phyloP scores from a whole-genome alignment of 352 stramenopile species.

The Pythium plurisporium region DNA sequence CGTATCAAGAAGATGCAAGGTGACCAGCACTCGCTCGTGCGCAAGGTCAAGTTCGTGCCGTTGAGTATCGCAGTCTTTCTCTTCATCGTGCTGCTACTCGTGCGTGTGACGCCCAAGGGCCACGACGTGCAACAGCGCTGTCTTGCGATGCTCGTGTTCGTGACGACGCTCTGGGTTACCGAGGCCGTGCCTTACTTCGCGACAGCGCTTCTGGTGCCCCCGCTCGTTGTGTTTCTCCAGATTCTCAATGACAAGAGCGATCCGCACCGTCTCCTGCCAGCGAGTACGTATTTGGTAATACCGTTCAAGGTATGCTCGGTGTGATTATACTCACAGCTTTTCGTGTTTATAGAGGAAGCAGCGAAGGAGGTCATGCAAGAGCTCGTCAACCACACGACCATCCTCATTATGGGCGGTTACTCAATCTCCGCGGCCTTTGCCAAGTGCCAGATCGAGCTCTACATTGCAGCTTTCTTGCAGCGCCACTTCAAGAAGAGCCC shows the following conservation, averaged over 20 bases:
- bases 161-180: constrained; percentile 89
- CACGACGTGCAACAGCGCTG: constrained; percentile 81
- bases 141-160: constrained; percentile 87
- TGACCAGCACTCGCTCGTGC: constrained; percentile 77
- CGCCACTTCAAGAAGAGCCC: constrained; percentile 86
- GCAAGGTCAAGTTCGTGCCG: constrained; percentile 82
- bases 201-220: constrained; percentile 85
- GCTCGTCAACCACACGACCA: constrained; percentile 91
- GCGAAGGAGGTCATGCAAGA: constrained; percentile 87
- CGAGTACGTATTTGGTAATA: constrained; percentile 40
- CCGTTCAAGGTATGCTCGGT: not conserved
- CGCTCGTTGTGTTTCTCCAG: constrained; percentile 84
- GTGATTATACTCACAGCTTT: not conserved
- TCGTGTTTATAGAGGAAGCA: constrained; percentile 43
- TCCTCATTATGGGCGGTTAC: constrained; percentile 91
- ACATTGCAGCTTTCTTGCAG: constrained; percentile 88
- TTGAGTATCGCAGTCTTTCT: constrained; percentile 65
- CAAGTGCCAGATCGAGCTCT: constrained; percentile 91
- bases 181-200: constrained; percentile 90
- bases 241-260: constrained; percentile 87
- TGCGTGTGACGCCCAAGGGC: constrained; percentile 72
- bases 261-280: constrained; percentile 56
- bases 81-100: constrained; percentile 67
- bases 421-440: constrained; percentile 88
- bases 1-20: constrained; percentile 78